phyloP scores from a whole-genome alignment of 1,284 basidiomycete genomes.

The Cutaneotrichosporon mucoides region DNA sequence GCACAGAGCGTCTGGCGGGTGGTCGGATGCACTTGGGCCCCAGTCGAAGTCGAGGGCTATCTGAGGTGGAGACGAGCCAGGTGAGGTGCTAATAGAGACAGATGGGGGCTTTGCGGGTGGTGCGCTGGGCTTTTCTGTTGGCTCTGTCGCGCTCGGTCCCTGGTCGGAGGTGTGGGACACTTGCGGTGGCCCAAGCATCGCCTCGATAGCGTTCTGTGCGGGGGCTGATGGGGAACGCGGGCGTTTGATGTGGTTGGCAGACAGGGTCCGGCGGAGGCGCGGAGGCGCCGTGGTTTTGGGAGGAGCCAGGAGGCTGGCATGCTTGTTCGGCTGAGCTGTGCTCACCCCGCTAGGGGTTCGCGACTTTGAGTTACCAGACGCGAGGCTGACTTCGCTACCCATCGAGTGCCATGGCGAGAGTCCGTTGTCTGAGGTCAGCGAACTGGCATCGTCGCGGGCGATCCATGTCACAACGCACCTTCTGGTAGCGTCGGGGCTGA shows the following conservation, averaged over 20 bases:
- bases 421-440: neutral
- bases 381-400: constrained; percentile 1
- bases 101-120: no score
- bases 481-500: neutral
- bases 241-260: neutral
- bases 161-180: neutral
- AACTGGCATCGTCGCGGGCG: no score
- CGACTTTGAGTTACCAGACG: neutral
- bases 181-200: neutral
- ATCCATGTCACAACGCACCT: neutral
- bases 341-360: neutral
- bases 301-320: neutral
- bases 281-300: neutral
- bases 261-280: neutral
- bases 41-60: constrained; percentile 4
- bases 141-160: neutral
- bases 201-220: neutral
- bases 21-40: neutral
- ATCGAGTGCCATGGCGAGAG: neutral
- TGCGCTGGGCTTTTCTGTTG: no score
- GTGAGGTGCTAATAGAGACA: no score
- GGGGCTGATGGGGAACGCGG: neutral
- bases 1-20: neutral
- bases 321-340: neutral
- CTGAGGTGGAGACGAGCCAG: neutral